phyloP scores from a whole-genome alignment of 495 filamentous ascomycete genomes.

The Penicillium crystallinum region DNA sequence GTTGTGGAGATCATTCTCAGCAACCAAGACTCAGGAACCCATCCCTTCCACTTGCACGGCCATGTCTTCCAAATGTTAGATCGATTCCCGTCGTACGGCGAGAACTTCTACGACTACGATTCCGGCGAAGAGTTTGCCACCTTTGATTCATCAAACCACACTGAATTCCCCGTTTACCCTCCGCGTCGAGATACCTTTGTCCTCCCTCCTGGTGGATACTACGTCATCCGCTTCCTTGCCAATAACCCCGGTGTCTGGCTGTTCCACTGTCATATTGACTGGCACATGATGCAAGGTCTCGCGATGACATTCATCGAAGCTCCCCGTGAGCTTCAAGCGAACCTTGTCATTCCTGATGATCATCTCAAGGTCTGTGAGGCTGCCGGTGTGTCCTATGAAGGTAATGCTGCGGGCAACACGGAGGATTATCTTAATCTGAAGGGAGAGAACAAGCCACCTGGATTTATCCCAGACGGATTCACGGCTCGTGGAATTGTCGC shows the following conservation, averaged over 20 bases:
- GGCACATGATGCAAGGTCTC: constrained; percentile 50
- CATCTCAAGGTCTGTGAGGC: constrained; percentile 60
- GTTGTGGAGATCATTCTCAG: constrained; percentile 76
- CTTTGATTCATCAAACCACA: constrained; percentile 36
- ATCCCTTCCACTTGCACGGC: constrained; percentile 88
- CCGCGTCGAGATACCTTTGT: constrained; percentile 55
- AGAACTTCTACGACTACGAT: constrained; percentile 32
- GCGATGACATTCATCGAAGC: constrained; percentile 47
- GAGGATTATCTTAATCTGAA: constrained; percentile 57
- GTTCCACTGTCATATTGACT: constrained; percentile 65
- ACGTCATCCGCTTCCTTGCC: constrained; percentile 64
- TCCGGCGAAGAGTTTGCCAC: constrained; percentile 30
- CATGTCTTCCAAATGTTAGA: constrained; percentile 73
- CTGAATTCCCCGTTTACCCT: constrained; percentile 35
- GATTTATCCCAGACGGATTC: constrained; percentile 64
- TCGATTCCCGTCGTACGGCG: constrained; percentile 40
- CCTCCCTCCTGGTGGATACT: constrained; percentile 48
- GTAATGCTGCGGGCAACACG: constrained; percentile 75
- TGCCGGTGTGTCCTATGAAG: constrained; percentile 36
- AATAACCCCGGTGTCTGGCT: constrained; percentile 61
- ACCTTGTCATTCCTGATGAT: constrained; percentile 55
- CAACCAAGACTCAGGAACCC: constrained; percentile 66
- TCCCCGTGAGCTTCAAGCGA: constrained; percentile 57
- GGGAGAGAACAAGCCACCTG: constrained; percentile 53
- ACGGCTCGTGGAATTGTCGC: constrained; percentile 67